phyloP scores from a whole-genome alignment of 2,329 filamentous ascomycete genomes.

The Fusarium sp. region DNA sequence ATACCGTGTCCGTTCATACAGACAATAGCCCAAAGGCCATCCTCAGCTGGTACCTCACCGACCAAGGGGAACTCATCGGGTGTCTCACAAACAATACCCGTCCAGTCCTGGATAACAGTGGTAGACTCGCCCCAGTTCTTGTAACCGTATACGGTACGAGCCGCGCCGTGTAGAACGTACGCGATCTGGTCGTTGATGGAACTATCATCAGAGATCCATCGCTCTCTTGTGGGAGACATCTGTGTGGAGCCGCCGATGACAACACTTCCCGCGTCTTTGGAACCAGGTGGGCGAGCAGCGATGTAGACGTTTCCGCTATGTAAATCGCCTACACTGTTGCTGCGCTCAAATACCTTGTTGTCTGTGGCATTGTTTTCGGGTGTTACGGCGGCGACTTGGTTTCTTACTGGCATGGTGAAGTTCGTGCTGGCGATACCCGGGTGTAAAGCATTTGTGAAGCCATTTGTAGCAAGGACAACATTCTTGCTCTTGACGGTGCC shows the following conservation, averaged over 20 bases:
- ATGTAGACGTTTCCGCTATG: constrained; percentile 32
- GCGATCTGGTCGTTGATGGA: constrained; percentile 28
- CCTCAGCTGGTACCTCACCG: constrained; percentile 23
- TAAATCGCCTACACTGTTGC: constrained; percentile 11
- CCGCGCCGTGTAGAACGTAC: constrained; percentile 12
- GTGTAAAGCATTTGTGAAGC: constrained; percentile 24
- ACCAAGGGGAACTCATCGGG: constrained; percentile 25
- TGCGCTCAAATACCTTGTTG: constrained; percentile 11
- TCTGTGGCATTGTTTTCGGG: constrained; percentile 7
- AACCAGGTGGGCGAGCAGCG: constrained; percentile 13
- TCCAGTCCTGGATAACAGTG: constrained; percentile 27
- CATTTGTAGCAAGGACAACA: constrained; percentile 31
- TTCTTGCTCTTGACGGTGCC: constrained; percentile 26
- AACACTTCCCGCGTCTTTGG: constrained; percentile 17
- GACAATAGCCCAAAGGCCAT: constrained; percentile 28
- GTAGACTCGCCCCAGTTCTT: constrained; percentile 29
- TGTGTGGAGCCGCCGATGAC: constrained; percentile 21
- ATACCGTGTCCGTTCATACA: constrained; percentile 34
- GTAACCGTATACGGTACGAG: constrained; percentile 12
- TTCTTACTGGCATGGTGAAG: constrained; percentile 29
- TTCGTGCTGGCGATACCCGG: constrained; percentile 25
- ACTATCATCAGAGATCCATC: constrained; percentile 14
- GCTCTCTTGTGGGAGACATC: constrained; percentile 24
- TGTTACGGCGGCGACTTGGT: constrained; percentile 13
- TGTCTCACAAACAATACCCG: constrained; percentile 22